These are phyloP conservation scores for Pseudogymnoascus destructans DNA, from an alignment of 2,329 filamentous ascomycete species.

Conservation along the genomic window DNA sequence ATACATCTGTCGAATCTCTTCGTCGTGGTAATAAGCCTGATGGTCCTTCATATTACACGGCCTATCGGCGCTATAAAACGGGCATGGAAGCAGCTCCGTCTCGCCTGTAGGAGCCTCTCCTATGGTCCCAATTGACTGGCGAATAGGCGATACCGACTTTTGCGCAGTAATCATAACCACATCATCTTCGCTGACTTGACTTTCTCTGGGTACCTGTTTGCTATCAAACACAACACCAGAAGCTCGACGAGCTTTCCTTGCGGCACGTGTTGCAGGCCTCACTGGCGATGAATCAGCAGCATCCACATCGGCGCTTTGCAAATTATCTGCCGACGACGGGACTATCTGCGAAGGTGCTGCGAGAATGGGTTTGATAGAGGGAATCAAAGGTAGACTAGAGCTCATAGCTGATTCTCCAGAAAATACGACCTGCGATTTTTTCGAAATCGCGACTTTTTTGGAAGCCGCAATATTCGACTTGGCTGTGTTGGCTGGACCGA, in stretches of 20 bases:
- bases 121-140: background rate
- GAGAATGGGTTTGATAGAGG: background rate
- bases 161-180: background rate
- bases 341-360: background rate
- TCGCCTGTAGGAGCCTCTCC: background rate
- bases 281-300: conserved; percentile 1
- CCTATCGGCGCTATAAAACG: conserved; percentile 3
- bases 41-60: conserved; percentile 4
- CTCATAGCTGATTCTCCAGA: background rate
- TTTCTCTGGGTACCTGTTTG: background rate
- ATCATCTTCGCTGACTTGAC: background rate
- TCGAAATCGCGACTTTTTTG: background rate
- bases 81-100: conserved; percentile 2
- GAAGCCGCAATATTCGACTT: background rate
- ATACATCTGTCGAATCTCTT: conserved; percentile 4
- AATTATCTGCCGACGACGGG: background rate
- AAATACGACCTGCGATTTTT: background rate
- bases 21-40: conserved; percentile 1
- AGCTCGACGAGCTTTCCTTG: background rate
- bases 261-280: background rate
- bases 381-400: background rate
- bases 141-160: background rate
- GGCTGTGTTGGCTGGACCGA: background rate
- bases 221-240: background rate
- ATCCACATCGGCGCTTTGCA: background rate